Base-by-base conservation (phyloP, 805 yeast species). In the Pichia thaimueangensis region DNA sequence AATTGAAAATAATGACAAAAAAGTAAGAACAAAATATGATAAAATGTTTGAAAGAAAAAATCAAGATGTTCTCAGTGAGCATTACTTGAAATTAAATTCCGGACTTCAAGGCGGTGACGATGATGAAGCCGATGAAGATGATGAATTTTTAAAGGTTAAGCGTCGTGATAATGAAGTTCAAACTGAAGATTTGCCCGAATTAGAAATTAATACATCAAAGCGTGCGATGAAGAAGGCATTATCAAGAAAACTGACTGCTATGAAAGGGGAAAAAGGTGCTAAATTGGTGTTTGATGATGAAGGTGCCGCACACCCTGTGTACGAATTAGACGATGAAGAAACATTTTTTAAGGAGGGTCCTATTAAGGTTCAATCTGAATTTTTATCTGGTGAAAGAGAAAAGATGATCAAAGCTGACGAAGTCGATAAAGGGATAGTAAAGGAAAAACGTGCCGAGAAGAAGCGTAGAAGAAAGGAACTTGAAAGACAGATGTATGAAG, bases 31-130 rank as follows among this genome's bases (percentile, higher is more conserved):
- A 13, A 91, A 85, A 61, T 86, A 86, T 58, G 98, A 93, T 62
- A 77, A 89, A 48, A 89, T 93, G 95, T 93, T 93, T 64, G 95
- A 87, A 60, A 77, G 99, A 60, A 74, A 85, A 60, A 93, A 93
- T 62, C 97, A 93, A 67, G 83, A 84, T 41, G 94, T 93, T 16
- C 69, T 93, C 40, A 82, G 95, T 37, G 93, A 89, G 53, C 95
- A 91, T 59, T 93, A 88, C 58, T 62, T 80, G 63, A 84, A 79
- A 46, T 70, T 93, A 63, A 80, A 86, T 3, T 76, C 74, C 12
- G 70, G 63, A 30, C 53, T 60, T 22, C 41, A 39, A 7, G 41
- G 21, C n/a, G 51, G 52, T 4, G 47, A 50, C n/a, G 58, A 55
- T 10, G 22, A 16, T 10, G 73, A 60, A 3, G 70, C 65, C 1